Percentiles rank a stretch among this genome's conserved stretches.
Conservation (phyloP, 768 basidiomycete genomes). For the Boletus bicolor region DNA sequence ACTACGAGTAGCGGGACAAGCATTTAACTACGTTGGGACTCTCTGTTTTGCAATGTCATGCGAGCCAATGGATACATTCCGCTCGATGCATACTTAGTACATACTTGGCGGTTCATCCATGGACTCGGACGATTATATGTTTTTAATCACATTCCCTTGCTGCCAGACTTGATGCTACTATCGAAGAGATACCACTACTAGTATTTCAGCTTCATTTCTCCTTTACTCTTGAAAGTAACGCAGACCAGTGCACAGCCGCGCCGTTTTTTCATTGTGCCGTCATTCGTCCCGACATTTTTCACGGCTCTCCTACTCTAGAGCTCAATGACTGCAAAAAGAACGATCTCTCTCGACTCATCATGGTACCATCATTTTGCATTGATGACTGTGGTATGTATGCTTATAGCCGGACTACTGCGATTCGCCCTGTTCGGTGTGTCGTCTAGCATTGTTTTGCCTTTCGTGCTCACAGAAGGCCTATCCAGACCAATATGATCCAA, state of each 20-base stretch:
- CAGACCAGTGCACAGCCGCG: neutral
- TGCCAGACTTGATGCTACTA: neutral
- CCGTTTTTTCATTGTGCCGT: neutral
- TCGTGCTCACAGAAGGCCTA: neutral
- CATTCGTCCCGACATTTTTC: neutral
- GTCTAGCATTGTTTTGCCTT: neutral
- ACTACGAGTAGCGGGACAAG: slow-evolving; percentile 32
- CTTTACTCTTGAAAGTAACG: neutral
- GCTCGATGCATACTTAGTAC: slow-evolving; percentile 2
- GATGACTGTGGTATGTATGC: slow-evolving; percentile 36
- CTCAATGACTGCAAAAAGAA: slow-evolving; percentile 28
- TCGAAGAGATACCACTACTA: neutral
- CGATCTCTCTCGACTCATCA: slow-evolving; percentile 38
- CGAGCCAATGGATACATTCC: neutral
- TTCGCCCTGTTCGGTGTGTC: slow-evolving; percentile 44
- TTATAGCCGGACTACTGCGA: slow-evolving; percentile 44
- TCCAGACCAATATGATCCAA: slow-evolving; percentile 68
- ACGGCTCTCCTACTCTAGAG: neutral
- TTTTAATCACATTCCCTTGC: neutral
- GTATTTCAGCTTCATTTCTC: neutral
- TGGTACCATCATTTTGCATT: slow-evolving; percentile 52
- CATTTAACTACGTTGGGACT: slow-evolving; percentile 13
- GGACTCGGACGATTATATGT: slow-evolving; percentile 10
- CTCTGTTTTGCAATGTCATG: neutral
- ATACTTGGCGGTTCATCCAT: neutral